These are phyloP conservation scores for Rosa chinensis DNA, from an alignment of 306 rosid species.

Conservation along the genomic window DNA sequence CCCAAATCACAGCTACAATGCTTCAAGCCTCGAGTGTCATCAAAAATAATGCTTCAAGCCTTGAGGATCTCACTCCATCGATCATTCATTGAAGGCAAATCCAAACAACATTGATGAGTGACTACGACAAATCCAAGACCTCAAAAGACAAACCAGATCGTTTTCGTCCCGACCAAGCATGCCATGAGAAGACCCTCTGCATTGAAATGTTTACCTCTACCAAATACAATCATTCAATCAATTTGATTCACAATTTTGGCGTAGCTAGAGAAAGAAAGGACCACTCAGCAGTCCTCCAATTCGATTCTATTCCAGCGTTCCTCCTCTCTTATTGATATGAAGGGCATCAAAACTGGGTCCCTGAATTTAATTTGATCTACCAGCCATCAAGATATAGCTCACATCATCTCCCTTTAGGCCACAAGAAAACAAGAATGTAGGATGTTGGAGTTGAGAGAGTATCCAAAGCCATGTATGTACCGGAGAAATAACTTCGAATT, in stretches of 20 bases:
- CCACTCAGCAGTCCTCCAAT: conserved; percentile 5
- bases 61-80: background rate
- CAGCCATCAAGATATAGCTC: conserved; percentile 21
- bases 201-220: conserved; percentile 4
- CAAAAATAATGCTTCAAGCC: background rate
- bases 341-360: conserved; percentile 13
- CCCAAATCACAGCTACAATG: background rate
- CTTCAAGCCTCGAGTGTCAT: background rate
- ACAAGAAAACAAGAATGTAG: conserved; percentile 33
- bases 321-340: background rate
- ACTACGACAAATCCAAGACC: conserved; percentile 5
- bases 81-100: background rate
- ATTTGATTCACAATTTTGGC: conserved; percentile 1
- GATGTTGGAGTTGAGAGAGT: conserved; percentile 17
- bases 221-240: background rate
- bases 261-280: background rate
- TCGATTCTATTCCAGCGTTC: background rate
- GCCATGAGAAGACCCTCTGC: conserved; percentile 1
- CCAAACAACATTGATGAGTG: background rate
- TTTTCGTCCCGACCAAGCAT: conserved; percentile 17
- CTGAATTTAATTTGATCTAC: conserved; percentile 13
- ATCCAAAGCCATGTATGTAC: conserved; percentile 34
- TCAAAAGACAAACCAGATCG: conserved; percentile 19
- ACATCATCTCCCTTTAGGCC: conserved; percentile 14
- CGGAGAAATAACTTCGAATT: background rate